Evolutionary conservation across 805 yeast genomes (phyloP).

Genomic region (Kuraishia hungarica): DNA sequence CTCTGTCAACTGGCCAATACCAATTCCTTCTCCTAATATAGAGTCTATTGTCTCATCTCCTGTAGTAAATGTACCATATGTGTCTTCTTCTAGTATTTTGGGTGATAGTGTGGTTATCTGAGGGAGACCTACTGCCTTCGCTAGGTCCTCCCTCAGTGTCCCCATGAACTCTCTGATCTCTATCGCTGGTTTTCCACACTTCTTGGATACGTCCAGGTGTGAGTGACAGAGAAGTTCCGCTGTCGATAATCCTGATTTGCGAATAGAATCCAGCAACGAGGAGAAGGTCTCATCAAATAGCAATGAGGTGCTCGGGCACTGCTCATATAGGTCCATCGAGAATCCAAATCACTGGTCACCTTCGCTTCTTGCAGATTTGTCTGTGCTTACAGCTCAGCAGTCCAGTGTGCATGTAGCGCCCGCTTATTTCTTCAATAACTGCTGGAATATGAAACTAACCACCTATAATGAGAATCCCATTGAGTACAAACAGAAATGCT

Average conservation of each 20-base stretch:
- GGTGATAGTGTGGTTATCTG: background rate
- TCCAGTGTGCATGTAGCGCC: no score
- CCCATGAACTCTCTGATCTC: slow-evolving; percentile 16
- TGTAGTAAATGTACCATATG: slow-evolving; percentile 30
- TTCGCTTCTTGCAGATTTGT: background rate
- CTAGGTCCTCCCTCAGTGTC: slow-evolving; percentile 10
- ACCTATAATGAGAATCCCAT: no score
- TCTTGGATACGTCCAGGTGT: slow-evolving; percentile 1
- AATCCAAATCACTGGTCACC: background rate
- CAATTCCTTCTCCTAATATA: slow-evolving; percentile 45
- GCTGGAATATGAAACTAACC: no score
- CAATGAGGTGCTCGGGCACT: slow-evolving; percentile 6
- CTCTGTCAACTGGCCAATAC: slow-evolving; percentile 54
- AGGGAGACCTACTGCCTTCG: background rate
- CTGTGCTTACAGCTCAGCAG: background rate
- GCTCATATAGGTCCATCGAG: slow-evolving; percentile 9
- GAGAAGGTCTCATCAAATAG: slow-evolving; percentile 5
- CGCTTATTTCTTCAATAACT: no score
- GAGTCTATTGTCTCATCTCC: slow-evolving; percentile 45
- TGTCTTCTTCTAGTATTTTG: background rate
- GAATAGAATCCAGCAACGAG: background rate
- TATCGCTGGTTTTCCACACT: background rate
- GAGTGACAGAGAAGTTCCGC: slow-evolving; percentile 1
- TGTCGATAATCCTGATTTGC: background rate
- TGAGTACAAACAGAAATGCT: no score